Base-by-base conservation (phyloP, 1,139 yeast genomes). In the Geotrichum restrictum region DNA sequence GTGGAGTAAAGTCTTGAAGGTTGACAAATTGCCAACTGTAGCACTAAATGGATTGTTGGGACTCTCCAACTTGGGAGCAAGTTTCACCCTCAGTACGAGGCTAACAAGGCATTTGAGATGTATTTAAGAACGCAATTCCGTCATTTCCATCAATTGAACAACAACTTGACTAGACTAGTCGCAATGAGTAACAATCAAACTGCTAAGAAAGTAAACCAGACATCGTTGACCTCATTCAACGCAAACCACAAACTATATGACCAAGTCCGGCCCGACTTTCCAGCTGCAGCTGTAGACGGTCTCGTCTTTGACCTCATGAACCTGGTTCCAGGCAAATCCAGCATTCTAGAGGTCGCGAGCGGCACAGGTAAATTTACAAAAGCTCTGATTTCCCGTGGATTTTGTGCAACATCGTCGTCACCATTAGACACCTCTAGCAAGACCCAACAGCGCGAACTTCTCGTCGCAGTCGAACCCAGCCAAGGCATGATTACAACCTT, bases 341-440 rank as follows among this genome's bases (percentile, higher is more conserved):
- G 36, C 21, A 66, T 82, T 13, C 65, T 82, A 31, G 88, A 82
- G 56, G 63, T 82, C 31, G 88, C 85, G 1, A 77, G 80, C 14
- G 88, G 88, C 0, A 82, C 87, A 0, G 87, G 87, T 3, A 82
- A 81, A 59, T 82, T 82, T 69, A 82, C 88, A 7, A 67, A 66
- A 36, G 69, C 75, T 45, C 68, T 82, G 34, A 69, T 71, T 1
- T 22, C n/a, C 18, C 27, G 56, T n/a, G 51, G 53, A 7, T 45
- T 40, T 31, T 37, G 41, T 18, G 41, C n/a, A n/a, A n/a, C n/a
- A n/a, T n/a, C n/a, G n/a, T n/a, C n/a, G n/a, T n/a, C n/a, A n/a
- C n/a, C n/a, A n/a, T n/a, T n/a, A n/a, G n/a, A n/a, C n/a, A n/a
- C n/a, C n/a, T n/a, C n/a, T n/a, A n/a, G 37, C 5, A 16, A 4